Evolutionary conservation across 1,139 yeast species (phyloP), one percentile per base, ranked within the genome.

Genomic region (Suhomyces guaymorum): DNA sequence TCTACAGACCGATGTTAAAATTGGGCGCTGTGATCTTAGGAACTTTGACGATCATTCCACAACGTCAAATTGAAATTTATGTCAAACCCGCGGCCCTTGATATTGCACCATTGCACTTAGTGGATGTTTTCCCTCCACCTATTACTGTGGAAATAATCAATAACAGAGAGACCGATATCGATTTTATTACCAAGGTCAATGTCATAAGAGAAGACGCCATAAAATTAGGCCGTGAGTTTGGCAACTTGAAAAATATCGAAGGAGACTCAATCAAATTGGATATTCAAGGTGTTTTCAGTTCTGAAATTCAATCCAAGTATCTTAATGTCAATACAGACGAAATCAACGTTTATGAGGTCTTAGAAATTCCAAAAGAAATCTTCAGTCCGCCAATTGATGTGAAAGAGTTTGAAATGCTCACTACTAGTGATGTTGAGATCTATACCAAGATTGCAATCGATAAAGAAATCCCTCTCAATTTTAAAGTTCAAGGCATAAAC

Each of bases 91-190:
- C 50, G 5, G 54, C 41, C 13, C 31, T 48, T 4, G 43, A 39
- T 13, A 36, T 41, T 2, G 39, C 41, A 2, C 52, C 51, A 4
- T 45, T 49, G 8, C 66, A 63, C 38, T 42, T 60, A 23, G 41
- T 55, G 8, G 55, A 63, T 36, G 42, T 55, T 1, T 43, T 35
- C 13, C 59, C 63, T 4, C 66, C 68, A 2, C 55, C 52, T 10
- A 20, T 64, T 4, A 36, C 44, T 2, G 46, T 63, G 3, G 48
- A 48, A 22, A 42, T 63, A 13, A 33, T 44, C 6, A 51, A 61
- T 31, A 43, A 47, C 4, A 43, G 53, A 5, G 24, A 41, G 8
- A 57, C 65, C 3, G 47, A 49, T n/a, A 39, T 64, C 23, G 63
- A 61, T 35, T 50, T 63, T 24, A 41, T 51, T 8, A 49, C 57